Evolutionary conservation across 805 yeast species (phyloP).

Genomic region (Candida incommunis): DNA sequence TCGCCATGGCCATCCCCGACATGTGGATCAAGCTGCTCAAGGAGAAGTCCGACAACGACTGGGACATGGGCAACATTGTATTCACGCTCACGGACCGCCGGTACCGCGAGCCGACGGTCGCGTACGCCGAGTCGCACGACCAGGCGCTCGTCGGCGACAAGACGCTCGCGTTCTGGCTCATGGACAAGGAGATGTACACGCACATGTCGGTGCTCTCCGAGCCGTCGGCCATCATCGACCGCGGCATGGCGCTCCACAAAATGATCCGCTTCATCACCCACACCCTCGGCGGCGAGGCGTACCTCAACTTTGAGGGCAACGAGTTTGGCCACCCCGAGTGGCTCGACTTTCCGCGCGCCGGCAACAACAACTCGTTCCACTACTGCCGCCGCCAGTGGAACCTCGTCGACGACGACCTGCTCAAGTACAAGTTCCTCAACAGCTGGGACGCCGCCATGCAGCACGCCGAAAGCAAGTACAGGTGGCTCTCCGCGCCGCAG

Average conservation of each 20-base stretch:
- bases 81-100: slow-evolving; percentile 80
- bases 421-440: slow-evolving; percentile 67
- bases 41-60: slow-evolving; percentile 71
- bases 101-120: slow-evolving; percentile 74
- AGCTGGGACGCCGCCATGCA: slow-evolving; percentile 83
- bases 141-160: slow-evolving; percentile 97
- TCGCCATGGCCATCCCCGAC: slow-evolving; percentile 96
- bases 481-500: slow-evolving; percentile 58
- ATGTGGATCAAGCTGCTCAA: slow-evolving; percentile 96
- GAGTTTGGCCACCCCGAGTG: slow-evolving; percentile 99
- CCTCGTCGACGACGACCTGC: slow-evolving; percentile 60
- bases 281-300: slow-evolving; percentile 93
- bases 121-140: slow-evolving; percentile 91
- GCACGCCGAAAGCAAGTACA: slow-evolving; percentile 49
- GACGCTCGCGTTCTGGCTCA: slow-evolving; percentile 91
- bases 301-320: slow-evolving; percentile 90
- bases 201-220: slow-evolving; percentile 73
- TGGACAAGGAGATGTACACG: slow-evolving; percentile 98
- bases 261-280: slow-evolving; percentile 80
- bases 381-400: slow-evolving; percentile 94
- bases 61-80: slow-evolving; percentile 76
- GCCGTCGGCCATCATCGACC: slow-evolving; percentile 63
- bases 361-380: slow-evolving; percentile 77
- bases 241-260: slow-evolving; percentile 86
- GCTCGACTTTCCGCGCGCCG: slow-evolving; percentile 91